Evolutionary conservation across 768 basidiomycete genomes (phyloP), one percentile per base, ranked within the genome.

Genomic region (Boletus tomentosulus): DNA sequence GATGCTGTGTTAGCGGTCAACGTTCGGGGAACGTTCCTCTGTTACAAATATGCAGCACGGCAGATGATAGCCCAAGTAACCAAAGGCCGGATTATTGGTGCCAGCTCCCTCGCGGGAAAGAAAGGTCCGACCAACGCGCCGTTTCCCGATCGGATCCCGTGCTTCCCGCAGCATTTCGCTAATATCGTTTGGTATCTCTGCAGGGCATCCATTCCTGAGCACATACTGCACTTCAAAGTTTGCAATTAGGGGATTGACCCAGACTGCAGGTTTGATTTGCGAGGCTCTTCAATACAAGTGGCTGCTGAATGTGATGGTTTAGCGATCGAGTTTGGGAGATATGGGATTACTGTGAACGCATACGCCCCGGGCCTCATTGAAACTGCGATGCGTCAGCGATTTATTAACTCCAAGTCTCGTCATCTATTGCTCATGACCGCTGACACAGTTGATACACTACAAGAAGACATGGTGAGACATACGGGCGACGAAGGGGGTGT

Each of bases 41-140:
- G 69, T 47, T 76, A 75, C 56, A 78, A 76, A 54, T 66, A 72
- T 48, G 78, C 75, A 12, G 78, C 75, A 7, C 57, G 59, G 25
- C 70, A 74, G 54, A 78, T 78, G 78, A 63, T 78, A 46, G 67
- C 70, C 28, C 78, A 74, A 57, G 75, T 74, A 7, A 57, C 44
- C 6, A 73, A 74, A 11, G 76, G 77, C 1, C 64, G 76, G 15
- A 76, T 79, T 15, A 69, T 78, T 11, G 74, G 76, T 59, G 59
- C 53, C 12, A 60, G 59, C 35, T 80, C 77, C 5, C 55, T 74
- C 0, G 68, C 65, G 1, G 76, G 76, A 22, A 69, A 67, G 55
- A 59, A 53, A 65, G 67, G 66, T 62, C 42, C 15, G 13, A 16
- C 35, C 35, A 2, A 7, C 8, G 6, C 7, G 35, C 15, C 35